phyloP scores from a whole-genome alignment of 192 early-diverging fungal species.

The Backusella tarrabulga region DNA sequence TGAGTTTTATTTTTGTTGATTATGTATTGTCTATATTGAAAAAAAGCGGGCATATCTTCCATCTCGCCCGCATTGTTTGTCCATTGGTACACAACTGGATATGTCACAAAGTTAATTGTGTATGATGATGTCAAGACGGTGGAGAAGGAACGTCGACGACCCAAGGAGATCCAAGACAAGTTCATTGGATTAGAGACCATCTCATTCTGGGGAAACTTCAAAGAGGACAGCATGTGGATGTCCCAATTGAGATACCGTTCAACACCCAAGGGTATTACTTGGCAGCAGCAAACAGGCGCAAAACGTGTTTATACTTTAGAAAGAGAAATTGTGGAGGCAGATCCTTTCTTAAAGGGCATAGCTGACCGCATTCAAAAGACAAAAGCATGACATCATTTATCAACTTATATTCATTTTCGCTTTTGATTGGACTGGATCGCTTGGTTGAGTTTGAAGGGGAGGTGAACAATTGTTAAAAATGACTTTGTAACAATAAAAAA shows the following conservation, averaged over 20 bases:
- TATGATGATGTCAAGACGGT: slow-evolving; percentile 31
- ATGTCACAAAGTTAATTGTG: slow-evolving; percentile 25
- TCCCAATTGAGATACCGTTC: slow-evolving; percentile 23
- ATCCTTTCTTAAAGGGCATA: slow-evolving; percentile 29
- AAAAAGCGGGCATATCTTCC: slow-evolving; percentile 32
- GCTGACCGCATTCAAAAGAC: slow-evolving; percentile 13
- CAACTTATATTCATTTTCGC: neutral
- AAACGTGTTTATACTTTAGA: slow-evolving; percentile 26
- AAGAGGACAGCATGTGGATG: slow-evolving; percentile 25
- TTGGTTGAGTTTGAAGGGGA: neutral
- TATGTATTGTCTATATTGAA: neutral
- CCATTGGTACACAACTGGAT: slow-evolving; percentile 28
- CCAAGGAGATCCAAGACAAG: slow-evolving; percentile 28
- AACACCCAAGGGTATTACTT: slow-evolving; percentile 20
- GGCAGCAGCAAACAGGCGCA: slow-evolving; percentile 9
- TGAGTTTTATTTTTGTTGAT: neutral
- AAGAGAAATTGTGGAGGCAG: slow-evolving; percentile 21
- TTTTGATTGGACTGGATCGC: neutral
- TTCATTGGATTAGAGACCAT: slow-evolving; percentile 33
- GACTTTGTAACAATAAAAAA: neutral
- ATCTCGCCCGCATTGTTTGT: slow-evolving; percentile 32
- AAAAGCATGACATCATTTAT: slow-evolving; percentile 8
- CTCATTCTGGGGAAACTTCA: slow-evolving; percentile 19
- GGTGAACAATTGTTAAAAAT: neutral
- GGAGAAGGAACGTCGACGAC: slow-evolving; percentile 26